Conservation (phyloP, 257 asterid species). For the Solanum tarapatanum region DNA sequence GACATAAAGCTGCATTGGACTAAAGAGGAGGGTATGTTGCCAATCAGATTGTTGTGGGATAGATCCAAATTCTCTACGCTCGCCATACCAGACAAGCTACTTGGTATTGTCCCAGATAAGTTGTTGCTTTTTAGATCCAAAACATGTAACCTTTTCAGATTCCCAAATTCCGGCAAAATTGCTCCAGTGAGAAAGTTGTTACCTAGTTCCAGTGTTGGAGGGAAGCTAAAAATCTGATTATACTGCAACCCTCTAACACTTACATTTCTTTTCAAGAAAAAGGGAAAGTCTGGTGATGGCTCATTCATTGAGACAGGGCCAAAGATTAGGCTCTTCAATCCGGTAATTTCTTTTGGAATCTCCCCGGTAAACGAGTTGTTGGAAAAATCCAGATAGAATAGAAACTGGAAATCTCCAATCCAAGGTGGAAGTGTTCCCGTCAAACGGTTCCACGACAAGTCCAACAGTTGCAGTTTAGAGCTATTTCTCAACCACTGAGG, state of each 20-base stretch:
- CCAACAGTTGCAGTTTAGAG: slow-evolving; percentile 42
- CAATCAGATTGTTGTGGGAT: slow-evolving; percentile 50
- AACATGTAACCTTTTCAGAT: slow-evolving; percentile 45
- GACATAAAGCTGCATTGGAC: slow-evolving; percentile 43
- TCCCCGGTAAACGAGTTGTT: slow-evolving; percentile 56
- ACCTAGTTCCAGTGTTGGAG: slow-evolving; percentile 55
- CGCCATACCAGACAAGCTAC: slow-evolving; percentile 39
- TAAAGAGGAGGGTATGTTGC: slow-evolving; percentile 54
- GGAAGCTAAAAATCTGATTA: slow-evolving; percentile 45
- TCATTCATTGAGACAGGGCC: slow-evolving; percentile 26
- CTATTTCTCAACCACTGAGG: slow-evolving; percentile 62
- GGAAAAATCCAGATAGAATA: slow-evolving; percentile 74
- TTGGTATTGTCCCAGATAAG: slow-evolving; percentile 55
- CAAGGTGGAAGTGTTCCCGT: slow-evolving; percentile 56
- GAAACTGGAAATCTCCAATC: slow-evolving; percentile 44
- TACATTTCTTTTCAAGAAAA: slow-evolving; percentile 35
- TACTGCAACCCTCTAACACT: slow-evolving; percentile 25
- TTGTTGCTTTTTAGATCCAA: slow-evolving; percentile 55
- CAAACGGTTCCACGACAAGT: slow-evolving; percentile 65
- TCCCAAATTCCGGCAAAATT: slow-evolving; percentile 70
- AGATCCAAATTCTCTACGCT: slow-evolving; percentile 61
- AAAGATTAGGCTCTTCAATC: slow-evolving; percentile 31
- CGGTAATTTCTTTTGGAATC: slow-evolving; percentile 50
- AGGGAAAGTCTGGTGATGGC: slow-evolving; percentile 43
- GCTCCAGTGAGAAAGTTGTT: slow-evolving; percentile 56